phyloP scores from a whole-genome alignment of 208 protist genomes.

The Naegleria lovaniensis region DNA sequence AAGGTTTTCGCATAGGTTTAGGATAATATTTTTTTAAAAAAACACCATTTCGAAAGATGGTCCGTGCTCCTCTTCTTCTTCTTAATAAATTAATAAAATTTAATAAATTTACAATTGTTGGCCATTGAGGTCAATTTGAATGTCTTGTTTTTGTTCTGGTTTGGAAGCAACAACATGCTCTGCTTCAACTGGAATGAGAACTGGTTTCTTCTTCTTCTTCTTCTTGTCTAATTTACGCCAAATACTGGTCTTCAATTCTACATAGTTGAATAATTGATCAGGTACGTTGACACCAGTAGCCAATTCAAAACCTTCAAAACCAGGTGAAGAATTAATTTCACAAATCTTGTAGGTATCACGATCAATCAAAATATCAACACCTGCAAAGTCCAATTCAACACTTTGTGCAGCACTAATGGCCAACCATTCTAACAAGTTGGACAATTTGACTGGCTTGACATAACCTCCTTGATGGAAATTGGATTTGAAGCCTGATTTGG shows the following conservation, averaged over 20 bases:
- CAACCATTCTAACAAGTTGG: slow-evolving; percentile 29
- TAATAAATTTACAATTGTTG: not conserved
- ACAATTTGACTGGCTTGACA: slow-evolving; percentile 23
- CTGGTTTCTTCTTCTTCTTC: not conserved
- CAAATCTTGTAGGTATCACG: slow-evolving; percentile 42
- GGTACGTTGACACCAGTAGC: slow-evolving; percentile 37
- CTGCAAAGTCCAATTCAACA: slow-evolving; percentile 37
- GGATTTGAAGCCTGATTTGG: slow-evolving; percentile 36
- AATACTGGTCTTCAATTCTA: slow-evolving; percentile 17
- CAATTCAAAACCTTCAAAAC: slow-evolving; percentile 40
- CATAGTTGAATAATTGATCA: slow-evolving; percentile 31
- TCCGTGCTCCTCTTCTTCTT: too few relatives aligned
- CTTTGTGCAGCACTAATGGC: slow-evolving; percentile 28
- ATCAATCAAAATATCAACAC: slow-evolving; percentile 42
- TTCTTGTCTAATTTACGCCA: not conserved
- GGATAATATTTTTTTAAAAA: too few relatives aligned
- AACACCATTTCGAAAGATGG: too few relatives aligned
- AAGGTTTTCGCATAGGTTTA: too few relatives aligned
- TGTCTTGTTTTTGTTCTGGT: not conserved
- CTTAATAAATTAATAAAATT: not conserved
- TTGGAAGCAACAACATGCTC: not conserved
- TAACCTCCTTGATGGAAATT: slow-evolving; percentile 41
- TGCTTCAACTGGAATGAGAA: not conserved
- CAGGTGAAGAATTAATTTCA: slow-evolving; percentile 40
- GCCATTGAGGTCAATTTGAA: not conserved